phyloP scores from a whole-genome alignment of 495 filamentous ascomycete species.

The Trypethelium eluteriae region DNA sequence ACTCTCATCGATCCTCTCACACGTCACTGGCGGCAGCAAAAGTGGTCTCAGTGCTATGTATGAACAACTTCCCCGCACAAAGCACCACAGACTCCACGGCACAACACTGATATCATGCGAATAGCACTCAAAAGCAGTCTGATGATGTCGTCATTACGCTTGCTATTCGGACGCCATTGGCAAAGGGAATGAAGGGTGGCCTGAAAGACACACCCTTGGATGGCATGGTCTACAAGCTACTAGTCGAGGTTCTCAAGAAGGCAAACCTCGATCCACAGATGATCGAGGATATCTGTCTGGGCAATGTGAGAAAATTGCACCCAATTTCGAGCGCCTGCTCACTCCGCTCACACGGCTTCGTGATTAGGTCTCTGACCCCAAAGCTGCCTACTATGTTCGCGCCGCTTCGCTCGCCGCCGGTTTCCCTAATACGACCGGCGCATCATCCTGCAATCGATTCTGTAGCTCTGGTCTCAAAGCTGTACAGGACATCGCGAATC shows the following conservation, averaged over 20 bases:
- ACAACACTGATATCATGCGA: conserved; percentile 14
- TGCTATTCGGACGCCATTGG: conserved; percentile 76
- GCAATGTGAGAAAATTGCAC: conserved; percentile 58
- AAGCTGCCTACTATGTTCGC: conserved; percentile 82
- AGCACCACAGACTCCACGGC: conserved; percentile 3
- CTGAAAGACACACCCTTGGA: conserved; percentile 95
- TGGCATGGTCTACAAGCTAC: conserved; percentile 67
- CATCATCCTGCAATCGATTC: conserved; percentile 83
- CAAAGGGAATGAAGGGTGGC: conserved; percentile 75
- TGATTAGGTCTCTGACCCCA: conserved; percentile 68
- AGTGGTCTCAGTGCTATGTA: conserved; percentile 70
- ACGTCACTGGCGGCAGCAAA: conserved; percentile 60
- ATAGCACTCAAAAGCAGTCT: conserved; percentile 82
- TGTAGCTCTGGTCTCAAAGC: conserved; percentile 95
- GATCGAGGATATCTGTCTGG: conserved; percentile 86
- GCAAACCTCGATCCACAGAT: conserved; percentile 73
- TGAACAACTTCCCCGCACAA: conserved; percentile 29
- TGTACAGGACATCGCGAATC: conserved; percentile 85
- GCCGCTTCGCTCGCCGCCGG: conserved; percentile 84
- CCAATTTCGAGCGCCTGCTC: neutral
- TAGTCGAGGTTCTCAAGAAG: conserved; percentile 66
- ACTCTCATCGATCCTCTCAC: conserved; percentile 77
- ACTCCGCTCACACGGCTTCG: conserved; percentile 7
- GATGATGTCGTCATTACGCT: conserved; percentile 96
- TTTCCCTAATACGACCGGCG: conserved; percentile 80